Evolutionary conservation across 2,329 filamentous ascomycete genomes (phyloP), one percentile per base, ranked within the genome.

Genomic region (Talaromyces verruculosus): DNA sequence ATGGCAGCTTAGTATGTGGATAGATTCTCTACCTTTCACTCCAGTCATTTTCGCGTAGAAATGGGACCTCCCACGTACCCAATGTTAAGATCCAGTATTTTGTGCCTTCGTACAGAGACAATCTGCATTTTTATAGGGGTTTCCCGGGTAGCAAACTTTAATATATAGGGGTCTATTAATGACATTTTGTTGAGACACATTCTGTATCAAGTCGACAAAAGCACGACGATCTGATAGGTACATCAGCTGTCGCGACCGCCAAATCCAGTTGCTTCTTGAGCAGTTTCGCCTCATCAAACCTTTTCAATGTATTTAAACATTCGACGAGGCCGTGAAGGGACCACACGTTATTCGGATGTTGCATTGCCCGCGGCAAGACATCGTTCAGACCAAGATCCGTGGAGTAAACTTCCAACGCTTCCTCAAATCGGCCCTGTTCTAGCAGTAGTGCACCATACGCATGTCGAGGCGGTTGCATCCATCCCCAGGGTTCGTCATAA

Each of bases 261-360:
- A 81, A 64, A 64, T 79, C 77, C 67, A 89, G 72, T 72, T 84
- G 80, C 68, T 79, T 74, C 62, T 75, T 70, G 8, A 86, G 70
- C 19, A 80, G 74, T 5, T 69, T 72, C 7, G 81, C 82, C 69
- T 85, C 83, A 0, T 73, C 76, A 1, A 61, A 69, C 28, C 80
- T 76, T 0, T 84, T 85, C 10, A 88, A 72, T 67, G 78, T 84
- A 3, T 81, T 67, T 43, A 91, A 72, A 71, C 89, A 90, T 76
- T 92, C 89, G 68, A 90, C 83, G 68, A 86, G 88, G 0, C 89
- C 90, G 68, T 90, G 87, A 63, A 92, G 74, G 1, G 88, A 84
- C 89, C 89, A 92, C 0, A 91, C 85, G 68, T 92, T 92, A 57
- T 87, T 87, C 1, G 84, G 87, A 75, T 91, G 89, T 66, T 85